phyloP scores from a whole-genome alignment of 306 rosid genomes.

The Boehmeria nivea region DNA sequence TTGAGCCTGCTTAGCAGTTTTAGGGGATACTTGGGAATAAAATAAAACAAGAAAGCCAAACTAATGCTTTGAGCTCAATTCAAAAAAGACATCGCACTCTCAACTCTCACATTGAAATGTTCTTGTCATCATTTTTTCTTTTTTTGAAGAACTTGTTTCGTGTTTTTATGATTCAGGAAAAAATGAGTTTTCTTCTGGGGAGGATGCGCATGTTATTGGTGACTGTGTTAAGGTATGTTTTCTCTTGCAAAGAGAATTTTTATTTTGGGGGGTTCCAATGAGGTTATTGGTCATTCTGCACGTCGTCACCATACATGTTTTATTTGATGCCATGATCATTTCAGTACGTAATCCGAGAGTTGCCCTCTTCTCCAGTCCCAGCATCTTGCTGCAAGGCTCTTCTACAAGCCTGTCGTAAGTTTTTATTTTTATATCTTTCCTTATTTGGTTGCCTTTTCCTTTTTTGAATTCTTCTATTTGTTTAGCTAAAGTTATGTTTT shows the following conservation, averaged over 20 bases:
- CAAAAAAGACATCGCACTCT: no score
- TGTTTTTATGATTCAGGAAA: constrained; percentile 59
- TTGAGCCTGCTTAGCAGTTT: no score
- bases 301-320: constrained; percentile 9
- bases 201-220: constrained; percentile 89
- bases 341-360: constrained; percentile 79
- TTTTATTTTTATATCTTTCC: constrained; percentile 15
- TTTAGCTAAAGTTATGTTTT: background rate
- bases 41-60: no score
- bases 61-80: constrained; percentile 13
- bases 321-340: constrained; percentile 21
- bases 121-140: background rate
- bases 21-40: no score
- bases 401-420: constrained; percentile 84
- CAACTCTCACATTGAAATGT: no score
- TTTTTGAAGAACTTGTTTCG: background rate
- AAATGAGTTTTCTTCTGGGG: constrained; percentile 66
- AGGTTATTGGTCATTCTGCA: background rate
- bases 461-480: background rate
- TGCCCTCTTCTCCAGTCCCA: constrained; percentile 97
- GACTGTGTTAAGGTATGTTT: constrained; percentile 82
- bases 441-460: background rate
- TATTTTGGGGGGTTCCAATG: constrained; percentile 15
- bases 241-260: constrained; percentile 7
- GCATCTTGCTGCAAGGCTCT: constrained; percentile 99